Conservation (phyloP, 805 yeast species). For the Zygoascus biomembranicola region DNA sequence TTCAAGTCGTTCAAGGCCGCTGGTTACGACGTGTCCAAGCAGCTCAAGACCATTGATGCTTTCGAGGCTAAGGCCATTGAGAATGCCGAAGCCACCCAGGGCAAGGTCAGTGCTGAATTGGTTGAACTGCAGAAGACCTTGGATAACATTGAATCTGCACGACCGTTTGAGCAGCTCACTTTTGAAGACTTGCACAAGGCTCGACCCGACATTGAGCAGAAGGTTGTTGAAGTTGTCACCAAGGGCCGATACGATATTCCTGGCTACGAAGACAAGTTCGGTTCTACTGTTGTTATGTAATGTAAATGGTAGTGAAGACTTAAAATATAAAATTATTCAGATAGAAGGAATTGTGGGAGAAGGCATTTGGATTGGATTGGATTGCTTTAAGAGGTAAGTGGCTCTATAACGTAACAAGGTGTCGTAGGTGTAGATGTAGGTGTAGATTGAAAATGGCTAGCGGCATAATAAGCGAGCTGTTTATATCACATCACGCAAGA, state of each 20-base stretch:
- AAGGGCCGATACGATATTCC: conserved; percentile 98
- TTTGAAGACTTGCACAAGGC: conserved; percentile 92
- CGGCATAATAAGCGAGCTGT: too few relatives aligned
- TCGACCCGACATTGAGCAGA: conserved; percentile 94
- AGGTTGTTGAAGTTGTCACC: conserved; percentile 89
- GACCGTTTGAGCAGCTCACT: conserved; percentile 96
- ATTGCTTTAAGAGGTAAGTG: too few relatives aligned
- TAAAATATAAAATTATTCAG: too few relatives aligned
- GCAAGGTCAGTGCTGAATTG: conserved; percentile 79
- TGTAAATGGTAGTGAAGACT: background rate
- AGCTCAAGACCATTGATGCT: conserved; percentile 82
- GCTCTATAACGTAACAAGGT: too few relatives aligned
- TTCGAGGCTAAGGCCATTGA: conserved; percentile 93
- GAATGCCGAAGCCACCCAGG: conserved; percentile 90
- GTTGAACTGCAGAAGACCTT: conserved; percentile 79
- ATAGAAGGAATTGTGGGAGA: too few relatives aligned
- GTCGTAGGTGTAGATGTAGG: too few relatives aligned
- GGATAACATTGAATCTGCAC: conserved; percentile 89
- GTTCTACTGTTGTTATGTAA: conserved; percentile 87
- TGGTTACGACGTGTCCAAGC: conserved; percentile 79
- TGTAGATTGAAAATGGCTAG: too few relatives aligned
- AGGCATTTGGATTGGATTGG: too few relatives aligned
- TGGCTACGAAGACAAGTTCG: conserved; percentile 97
- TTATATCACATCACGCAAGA: too few relatives aligned
- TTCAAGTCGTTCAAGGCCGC: conserved; percentile 72